These are phyloP conservation scores for Hydrangea macrophylla DNA, from an alignment of 148 eudicot genomes.

Conservation along the genomic window DNA sequence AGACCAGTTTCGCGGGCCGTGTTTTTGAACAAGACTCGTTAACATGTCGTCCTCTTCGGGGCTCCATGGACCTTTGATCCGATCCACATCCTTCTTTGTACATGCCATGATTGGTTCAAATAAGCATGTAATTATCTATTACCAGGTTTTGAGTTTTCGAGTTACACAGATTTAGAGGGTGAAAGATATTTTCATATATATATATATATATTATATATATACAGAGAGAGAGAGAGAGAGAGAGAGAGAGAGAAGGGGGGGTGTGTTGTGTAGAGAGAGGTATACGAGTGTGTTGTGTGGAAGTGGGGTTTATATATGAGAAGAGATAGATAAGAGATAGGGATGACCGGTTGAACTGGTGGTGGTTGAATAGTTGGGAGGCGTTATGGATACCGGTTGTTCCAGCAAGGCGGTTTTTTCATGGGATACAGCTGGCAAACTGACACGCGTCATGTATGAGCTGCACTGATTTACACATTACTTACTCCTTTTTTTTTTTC, in stretches of 20 bases:
- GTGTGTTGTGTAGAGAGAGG: neutral
- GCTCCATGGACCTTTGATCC: conserved; percentile 95
- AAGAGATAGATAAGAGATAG: conserved; percentile 18
- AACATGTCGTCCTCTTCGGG: conserved; percentile 78
- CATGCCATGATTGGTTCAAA: conserved; percentile 14
- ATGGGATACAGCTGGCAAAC: conserved; percentile 70
- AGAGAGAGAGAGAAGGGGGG: neutral
- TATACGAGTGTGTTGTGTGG: neutral
- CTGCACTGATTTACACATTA: conserved; percentile 35
- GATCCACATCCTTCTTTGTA: conserved; percentile 43
- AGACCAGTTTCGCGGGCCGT: conserved; percentile 88
- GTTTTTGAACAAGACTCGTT: conserved; percentile 53
- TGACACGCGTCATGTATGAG: conserved; percentile 54
- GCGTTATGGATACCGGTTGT: conserved; percentile 46
- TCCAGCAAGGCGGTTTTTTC: conserved; percentile 49
- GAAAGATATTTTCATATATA: no score
- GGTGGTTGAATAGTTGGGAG: conserved; percentile 1
- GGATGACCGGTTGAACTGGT: conserved; percentile 31
- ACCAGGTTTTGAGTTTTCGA: neutral
- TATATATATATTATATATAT: no score
- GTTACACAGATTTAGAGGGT: neutral
- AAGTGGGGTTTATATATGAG: neutral
- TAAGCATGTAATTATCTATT: neutral
- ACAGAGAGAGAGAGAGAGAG: neutral
- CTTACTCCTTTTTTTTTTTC: no score